Conservation (phyloP, 495 filamentous ascomycete species). For the Neurospora sp. region DNA sequence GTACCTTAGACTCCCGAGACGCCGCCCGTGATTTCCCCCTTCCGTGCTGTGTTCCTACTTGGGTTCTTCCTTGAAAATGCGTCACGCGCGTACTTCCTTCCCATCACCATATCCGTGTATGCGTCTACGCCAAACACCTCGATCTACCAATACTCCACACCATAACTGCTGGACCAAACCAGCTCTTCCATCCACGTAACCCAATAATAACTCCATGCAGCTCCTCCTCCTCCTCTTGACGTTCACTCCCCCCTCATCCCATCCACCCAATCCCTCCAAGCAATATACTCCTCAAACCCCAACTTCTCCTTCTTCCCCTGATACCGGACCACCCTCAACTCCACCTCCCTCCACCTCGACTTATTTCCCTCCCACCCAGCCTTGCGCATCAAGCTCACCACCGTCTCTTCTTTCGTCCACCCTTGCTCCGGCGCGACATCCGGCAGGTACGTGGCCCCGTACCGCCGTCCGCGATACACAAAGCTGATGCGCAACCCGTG, state of each 20-base stretch:
- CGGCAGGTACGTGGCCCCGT: constrained; percentile 81
- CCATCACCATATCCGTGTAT: background rate
- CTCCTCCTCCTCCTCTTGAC: background rate
- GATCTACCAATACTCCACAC: background rate
- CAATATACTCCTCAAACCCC: constrained; percentile 61
- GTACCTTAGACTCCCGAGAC: background rate
- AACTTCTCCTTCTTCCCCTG: constrained; percentile 66
- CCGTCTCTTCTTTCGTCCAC: constrained; percentile 89
- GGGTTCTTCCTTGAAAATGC: background rate
- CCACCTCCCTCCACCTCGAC: constrained; percentile 66
- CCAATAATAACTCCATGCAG: background rate
- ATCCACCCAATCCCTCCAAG: constrained; percentile 66
- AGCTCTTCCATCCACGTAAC: background rate
- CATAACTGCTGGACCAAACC: background rate
- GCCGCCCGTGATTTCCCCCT: background rate
- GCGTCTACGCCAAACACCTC: background rate
- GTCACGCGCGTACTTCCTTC: background rate
- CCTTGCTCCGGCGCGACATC: constrained; percentile 88
- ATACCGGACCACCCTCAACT: constrained; percentile 67
- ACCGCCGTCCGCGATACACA: constrained; percentile 52
- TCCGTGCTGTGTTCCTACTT: background rate
- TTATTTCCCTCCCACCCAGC: constrained; percentile 69
- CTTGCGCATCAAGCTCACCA: constrained; percentile 86
- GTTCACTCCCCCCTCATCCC: constrained; percentile 10
- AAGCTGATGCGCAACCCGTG: constrained; percentile 80